Evolutionary conservation across 1,284 basidiomycete genomes (phyloP).

Genomic region (Cryptococcus sp.): DNA sequence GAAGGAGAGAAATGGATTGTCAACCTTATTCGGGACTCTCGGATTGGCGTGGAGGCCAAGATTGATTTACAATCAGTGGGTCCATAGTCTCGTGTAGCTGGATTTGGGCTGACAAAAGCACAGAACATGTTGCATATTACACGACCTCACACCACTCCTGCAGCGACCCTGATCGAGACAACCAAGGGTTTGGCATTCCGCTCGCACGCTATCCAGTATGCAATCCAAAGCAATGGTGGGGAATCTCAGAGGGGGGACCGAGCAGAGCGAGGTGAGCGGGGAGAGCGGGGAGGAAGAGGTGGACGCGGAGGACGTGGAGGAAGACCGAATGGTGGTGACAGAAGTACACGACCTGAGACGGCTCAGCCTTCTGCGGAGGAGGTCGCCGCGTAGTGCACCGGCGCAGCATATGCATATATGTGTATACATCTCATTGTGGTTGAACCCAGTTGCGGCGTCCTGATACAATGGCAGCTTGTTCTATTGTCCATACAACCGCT

Average conservation of each 20-base stretch:
- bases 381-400: slow-evolving; percentile 13
- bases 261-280: slow-evolving; percentile 32
- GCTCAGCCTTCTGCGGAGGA: slow-evolving; percentile 10
- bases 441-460: slow-evolving; percentile 31
- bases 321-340: slow-evolving; percentile 13
- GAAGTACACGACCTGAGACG: too few species aligned
- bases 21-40: slow-evolving; percentile 93
- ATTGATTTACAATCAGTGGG: slow-evolving; percentile 90
- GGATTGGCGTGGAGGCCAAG: slow-evolving; percentile 93
- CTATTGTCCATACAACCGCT: slow-evolving; percentile 53
- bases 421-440: slow-evolving; percentile 17
- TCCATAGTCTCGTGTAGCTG: background rate
- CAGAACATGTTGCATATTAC: slow-evolving; percentile 96
- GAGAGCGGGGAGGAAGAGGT: slow-evolving; percentile 36
- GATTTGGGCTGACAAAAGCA: background rate
- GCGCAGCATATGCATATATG: slow-evolving; percentile 3
- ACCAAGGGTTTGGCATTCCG: slow-evolving; percentile 88
- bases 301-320: slow-evolving; percentile 31
- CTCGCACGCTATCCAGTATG: slow-evolving; percentile 85
- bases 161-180: slow-evolving; percentile 94
- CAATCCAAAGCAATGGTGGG: slow-evolving; percentile 58
- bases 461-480: slow-evolving; percentile 51
- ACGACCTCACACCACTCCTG: slow-evolving; percentile 82
- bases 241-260: slow-evolving; percentile 26
- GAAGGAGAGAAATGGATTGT: slow-evolving; percentile 99